Evolutionary conservation across 495 filamentous ascomycete species (phyloP).

Genomic region (Achaetomiella virescens): DNA sequence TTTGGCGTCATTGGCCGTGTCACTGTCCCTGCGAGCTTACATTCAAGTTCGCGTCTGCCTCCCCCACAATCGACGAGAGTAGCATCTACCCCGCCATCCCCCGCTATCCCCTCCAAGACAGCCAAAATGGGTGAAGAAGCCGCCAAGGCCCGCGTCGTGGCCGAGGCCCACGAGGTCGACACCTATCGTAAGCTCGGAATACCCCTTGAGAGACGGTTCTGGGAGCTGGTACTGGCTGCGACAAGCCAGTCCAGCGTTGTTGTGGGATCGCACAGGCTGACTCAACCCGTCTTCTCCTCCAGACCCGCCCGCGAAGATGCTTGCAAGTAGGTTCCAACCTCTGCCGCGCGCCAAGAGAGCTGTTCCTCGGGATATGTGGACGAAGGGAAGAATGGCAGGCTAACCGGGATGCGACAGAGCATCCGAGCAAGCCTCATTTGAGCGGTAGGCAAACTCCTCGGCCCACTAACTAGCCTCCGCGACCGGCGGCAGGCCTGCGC

Average conservation of each 20-base stretch:
- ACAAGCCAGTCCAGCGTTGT: too few relatives aligned
- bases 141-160: slow-evolving; percentile 62
- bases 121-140: slow-evolving; percentile 57
- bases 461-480: background rate
- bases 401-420: slow-evolving; percentile 41
- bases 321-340: slow-evolving; percentile 47
- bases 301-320: slow-evolving; percentile 51
- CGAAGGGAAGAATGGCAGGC: slow-evolving; percentile 25
- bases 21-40: background rate
- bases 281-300: background rate
- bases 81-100: slow-evolving; percentile 24
- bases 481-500: background rate
- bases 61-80: background rate
- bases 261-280: background rate
- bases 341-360: slow-evolving; percentile 17
- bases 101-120: slow-evolving; percentile 26
- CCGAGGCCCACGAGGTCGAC: slow-evolving; percentile 78
- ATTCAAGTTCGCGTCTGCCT: background rate
- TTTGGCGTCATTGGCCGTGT: background rate
- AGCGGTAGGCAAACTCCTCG: slow-evolving; percentile 33
- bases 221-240: background rate
- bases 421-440: slow-evolving; percentile 54
- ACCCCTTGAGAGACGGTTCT: slow-evolving; percentile 7
- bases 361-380: slow-evolving; percentile 24
- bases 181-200: slow-evolving; percentile 55